A percentile compares a stretch with the other conserved stretches of the same genome.
These are phyloP conservation scores for Cadophora sp. DNA, from an alignment of 2,329 filamentous ascomycete genomes.

Conservation along the genomic window DNA sequence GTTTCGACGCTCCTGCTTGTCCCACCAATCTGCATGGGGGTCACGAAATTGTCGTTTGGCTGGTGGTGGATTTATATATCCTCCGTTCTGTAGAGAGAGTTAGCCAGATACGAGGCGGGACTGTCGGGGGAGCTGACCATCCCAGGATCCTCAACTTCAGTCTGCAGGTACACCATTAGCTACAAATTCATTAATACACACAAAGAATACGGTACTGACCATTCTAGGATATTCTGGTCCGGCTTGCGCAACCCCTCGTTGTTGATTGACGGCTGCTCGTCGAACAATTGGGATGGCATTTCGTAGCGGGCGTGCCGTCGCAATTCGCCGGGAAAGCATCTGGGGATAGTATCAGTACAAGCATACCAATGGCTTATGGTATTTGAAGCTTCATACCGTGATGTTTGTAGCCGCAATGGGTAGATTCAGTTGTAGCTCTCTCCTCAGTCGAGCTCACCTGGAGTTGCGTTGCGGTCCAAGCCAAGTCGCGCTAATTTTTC, in stretches of 20 bases:
- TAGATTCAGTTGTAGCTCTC: constrained; percentile 6
- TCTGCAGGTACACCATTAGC: constrained; percentile 40
- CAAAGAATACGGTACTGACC: constrained; percentile 35
- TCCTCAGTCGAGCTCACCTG: constrained; percentile 18
- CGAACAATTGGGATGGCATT: constrained; percentile 54
- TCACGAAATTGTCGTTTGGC: constrained; percentile 93
- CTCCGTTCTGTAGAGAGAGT: constrained; percentile 69
- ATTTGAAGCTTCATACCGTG: constrained; percentile 17
- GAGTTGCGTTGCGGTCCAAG: background rate
- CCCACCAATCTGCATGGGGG: constrained; percentile 94
- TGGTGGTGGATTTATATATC: constrained; percentile 78
- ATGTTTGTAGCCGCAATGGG: constrained; percentile 22
- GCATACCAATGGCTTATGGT: background rate
- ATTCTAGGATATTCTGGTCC: constrained; percentile 41
- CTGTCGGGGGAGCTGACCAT: constrained; percentile 60
- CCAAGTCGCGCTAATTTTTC: constrained; percentile 14
- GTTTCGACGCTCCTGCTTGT: constrained; percentile 96
- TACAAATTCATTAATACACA: background rate
- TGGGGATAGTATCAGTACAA: constrained; percentile 41
- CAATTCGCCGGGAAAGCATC: constrained; percentile 69
- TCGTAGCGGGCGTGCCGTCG: constrained; percentile 56
- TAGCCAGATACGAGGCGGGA: background rate
- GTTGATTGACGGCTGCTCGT: constrained; percentile 61
- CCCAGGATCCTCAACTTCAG: constrained; percentile 68
- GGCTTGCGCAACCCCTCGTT: constrained; percentile 49